Evolutionary conservation across 805 yeast species (phyloP).

Genomic region (Wickerhamomyces silvicola): DNA sequence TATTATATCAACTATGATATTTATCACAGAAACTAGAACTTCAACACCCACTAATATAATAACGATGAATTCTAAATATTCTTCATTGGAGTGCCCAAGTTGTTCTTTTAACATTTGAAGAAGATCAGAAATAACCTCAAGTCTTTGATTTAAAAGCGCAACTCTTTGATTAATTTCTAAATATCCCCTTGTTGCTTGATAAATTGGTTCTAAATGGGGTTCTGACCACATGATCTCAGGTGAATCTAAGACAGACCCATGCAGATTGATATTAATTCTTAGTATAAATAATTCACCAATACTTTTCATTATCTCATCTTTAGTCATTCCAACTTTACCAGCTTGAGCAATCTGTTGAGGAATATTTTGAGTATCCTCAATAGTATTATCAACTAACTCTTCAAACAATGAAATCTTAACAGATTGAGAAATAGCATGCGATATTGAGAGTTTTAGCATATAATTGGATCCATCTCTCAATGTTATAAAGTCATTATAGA

Average conservation of each 20-base stretch:
- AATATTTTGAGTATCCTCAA: constrained; percentile 94
- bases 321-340: constrained; percentile 91
- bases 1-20: constrained; percentile 58
- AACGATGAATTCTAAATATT: constrained; percentile 85
- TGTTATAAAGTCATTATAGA: constrained; percentile 92
- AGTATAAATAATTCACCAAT: constrained; percentile 93
- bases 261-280: constrained; percentile 72
- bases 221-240: constrained; percentile 99
- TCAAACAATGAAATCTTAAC: constrained; percentile 94
- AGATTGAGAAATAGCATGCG: constrained; percentile 94
- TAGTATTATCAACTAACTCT: constrained; percentile 92
- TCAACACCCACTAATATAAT: constrained; percentile 89
- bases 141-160: constrained; percentile 77
- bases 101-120: constrained; percentile 96
- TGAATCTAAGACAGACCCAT: constrained; percentile 86
- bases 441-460: constrained; percentile 86
- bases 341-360: constrained; percentile 93
- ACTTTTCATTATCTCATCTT: constrained; percentile 93
- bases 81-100: constrained; percentile 90
- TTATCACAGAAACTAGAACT: constrained; percentile 79
- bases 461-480: constrained; percentile 83
- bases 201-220: constrained; percentile 95
- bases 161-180: constrained; percentile 93
- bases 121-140: constrained; percentile 90
- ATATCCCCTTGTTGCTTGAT: constrained; percentile 95